Percentiles rank a stretch among this genome's conserved stretches.
These are phyloP conservation scores for Exophiala phaeomuriformis DNA, from an alignment of 2,329 filamentous ascomycete species.

Conservation along the genomic window DNA sequence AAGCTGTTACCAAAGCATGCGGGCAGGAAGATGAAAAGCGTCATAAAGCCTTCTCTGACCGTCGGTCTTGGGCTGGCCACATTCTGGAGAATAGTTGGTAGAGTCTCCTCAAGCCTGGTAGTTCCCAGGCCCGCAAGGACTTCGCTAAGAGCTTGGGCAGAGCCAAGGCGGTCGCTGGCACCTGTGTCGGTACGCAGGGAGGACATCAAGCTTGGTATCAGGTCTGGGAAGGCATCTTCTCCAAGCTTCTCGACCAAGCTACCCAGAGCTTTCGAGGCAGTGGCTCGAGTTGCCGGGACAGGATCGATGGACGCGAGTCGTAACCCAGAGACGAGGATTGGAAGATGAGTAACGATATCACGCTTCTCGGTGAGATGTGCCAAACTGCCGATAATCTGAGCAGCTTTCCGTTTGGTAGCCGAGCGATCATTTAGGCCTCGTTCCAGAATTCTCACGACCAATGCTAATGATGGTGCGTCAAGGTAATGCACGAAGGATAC, in stretches of 20 bases:
- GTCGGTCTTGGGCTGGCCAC: slow-evolving; percentile 83
- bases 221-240: slow-evolving; percentile 90
- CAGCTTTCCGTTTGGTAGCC: slow-evolving; percentile 88
- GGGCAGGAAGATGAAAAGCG: slow-evolving; percentile 95
- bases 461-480: slow-evolving; percentile 89
- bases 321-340: slow-evolving; percentile 83
- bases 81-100: slow-evolving; percentile 94
- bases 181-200: slow-evolving; percentile 96
- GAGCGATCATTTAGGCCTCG: slow-evolving; percentile 86
- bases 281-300: slow-evolving; percentile 90
- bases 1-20: slow-evolving; percentile 99
- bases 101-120: slow-evolving; percentile 82
- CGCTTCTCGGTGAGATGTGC: slow-evolving; percentile 95
- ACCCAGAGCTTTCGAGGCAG: slow-evolving; percentile 88
- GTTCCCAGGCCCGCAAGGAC: slow-evolving; percentile 93
- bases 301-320: slow-evolving; percentile 88
- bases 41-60: slow-evolving; percentile 98
- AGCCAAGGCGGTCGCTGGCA: slow-evolving; percentile 90
- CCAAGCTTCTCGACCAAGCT: slow-evolving; percentile 97
- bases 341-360: slow-evolving; percentile 82
- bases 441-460: slow-evolving; percentile 92
- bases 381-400: slow-evolving; percentile 95
- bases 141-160: slow-evolving; percentile 91
- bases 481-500: slow-evolving; percentile 98
- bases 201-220: slow-evolving; percentile 95